Conservation (phyloP, 2,329 filamentous ascomycete species). For the Cadophora luteo-olivacea region DNA sequence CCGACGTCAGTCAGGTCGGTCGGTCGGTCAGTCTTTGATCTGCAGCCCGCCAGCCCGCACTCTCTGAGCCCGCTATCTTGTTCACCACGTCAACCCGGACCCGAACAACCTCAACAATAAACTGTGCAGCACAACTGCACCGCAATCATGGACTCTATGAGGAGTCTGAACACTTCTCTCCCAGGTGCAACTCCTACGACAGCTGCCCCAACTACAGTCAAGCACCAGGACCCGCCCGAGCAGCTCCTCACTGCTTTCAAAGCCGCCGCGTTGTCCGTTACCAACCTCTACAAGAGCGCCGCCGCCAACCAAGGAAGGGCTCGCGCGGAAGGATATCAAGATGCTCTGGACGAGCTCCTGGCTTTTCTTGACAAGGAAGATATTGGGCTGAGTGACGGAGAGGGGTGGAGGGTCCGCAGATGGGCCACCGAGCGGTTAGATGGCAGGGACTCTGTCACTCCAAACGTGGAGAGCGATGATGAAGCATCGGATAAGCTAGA, state of each 20-base stretch:
- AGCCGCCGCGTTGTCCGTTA: conserved; percentile 89
- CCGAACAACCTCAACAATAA: not conserved
- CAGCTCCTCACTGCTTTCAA: conserved; percentile 89
- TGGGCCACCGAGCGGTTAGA: conserved; percentile 76
- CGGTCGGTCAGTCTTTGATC: conserved; percentile 3
- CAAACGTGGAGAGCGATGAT: conserved; percentile 71
- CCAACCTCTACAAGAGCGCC: conserved; percentile 94
- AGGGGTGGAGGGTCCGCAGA: conserved; percentile 67
- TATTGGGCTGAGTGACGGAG: conserved; percentile 79
- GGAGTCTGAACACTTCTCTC: conserved; percentile 65
- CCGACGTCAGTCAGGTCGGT: no score
- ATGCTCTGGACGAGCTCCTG: conserved; percentile 91
- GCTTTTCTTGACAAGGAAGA: conserved; percentile 83
- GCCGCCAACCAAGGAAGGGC: conserved; percentile 78
- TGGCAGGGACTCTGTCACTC: conserved; percentile 60
- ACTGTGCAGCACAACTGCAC: not conserved
- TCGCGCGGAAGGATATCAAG: conserved; percentile 85
- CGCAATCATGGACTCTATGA: conserved; percentile 66
- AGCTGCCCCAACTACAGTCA: conserved; percentile 35
- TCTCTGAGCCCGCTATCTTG: not conserved
- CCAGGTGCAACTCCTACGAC: conserved; percentile 50
- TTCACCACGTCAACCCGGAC: not conserved
- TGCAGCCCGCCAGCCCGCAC: conserved; percentile 1
- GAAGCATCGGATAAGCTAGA: conserved; percentile 68
- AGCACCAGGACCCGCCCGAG: conserved; percentile 57